Evolutionary conservation across 139 green algal species (phyloP).

Genomic region (Micractinium sp.): DNA sequence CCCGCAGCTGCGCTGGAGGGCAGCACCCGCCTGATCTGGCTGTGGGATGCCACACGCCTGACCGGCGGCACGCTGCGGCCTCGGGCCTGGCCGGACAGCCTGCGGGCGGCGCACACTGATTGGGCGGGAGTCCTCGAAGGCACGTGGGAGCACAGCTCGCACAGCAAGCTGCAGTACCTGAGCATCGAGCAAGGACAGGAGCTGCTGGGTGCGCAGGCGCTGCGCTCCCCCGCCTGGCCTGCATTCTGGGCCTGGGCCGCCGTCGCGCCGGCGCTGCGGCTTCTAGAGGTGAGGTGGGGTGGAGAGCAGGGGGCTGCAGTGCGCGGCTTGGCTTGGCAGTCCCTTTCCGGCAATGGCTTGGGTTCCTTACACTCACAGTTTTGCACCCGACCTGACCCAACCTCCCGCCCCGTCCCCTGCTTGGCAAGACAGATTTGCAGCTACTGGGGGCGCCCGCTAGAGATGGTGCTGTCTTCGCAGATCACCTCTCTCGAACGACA

Average conservation of each 20-base stretch:
- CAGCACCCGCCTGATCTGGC: background rate
- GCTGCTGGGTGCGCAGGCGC: background rate
- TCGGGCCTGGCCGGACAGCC: background rate
- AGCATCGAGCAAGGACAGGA: too few relatives aligned
- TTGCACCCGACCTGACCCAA: background rate
- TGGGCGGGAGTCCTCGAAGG: background rate
- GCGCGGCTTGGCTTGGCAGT: background rate
- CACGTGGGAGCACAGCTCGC: background rate
- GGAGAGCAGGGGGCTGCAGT: background rate
- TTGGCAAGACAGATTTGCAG: background rate
- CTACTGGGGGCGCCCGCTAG: background rate
- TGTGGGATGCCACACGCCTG: background rate
- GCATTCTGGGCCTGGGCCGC: background rate
- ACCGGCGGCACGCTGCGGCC: background rate
- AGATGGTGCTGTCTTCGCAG: background rate
- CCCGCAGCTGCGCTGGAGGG: background rate
- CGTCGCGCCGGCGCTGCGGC: background rate
- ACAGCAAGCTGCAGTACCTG: too few relatives aligned
- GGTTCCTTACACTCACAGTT: background rate
- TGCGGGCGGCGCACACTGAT: background rate
- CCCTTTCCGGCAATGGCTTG: background rate
- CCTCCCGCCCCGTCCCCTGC: background rate
- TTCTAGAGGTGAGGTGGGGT: background rate
- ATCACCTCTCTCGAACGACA: background rate
- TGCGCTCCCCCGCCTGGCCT: background rate